Evolutionary conservation across 257 asterid genomes (phyloP).

Genomic region (Plantago ovata): DNA sequence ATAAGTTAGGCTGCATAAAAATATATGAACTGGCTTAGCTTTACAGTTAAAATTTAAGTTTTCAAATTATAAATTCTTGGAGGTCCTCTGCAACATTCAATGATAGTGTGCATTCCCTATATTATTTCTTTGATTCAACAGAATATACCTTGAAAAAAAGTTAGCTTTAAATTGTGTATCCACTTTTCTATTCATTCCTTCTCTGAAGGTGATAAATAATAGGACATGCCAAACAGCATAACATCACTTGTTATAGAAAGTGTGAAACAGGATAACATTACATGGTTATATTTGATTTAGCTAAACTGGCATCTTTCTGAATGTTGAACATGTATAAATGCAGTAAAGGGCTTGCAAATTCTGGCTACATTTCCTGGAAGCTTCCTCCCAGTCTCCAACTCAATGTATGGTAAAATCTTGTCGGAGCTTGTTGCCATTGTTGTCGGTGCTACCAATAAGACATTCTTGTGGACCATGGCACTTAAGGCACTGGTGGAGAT

Average conservation of each 20-base stretch:
- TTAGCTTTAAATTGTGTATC: too few relatives aligned
- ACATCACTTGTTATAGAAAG: slow-evolving; percentile 6
- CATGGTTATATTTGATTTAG: slow-evolving; percentile 2
- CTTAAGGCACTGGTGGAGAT: slow-evolving; percentile 67
- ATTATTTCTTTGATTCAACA: too few relatives aligned
- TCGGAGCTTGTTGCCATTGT: slow-evolving; percentile 52
- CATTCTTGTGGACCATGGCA: slow-evolving; percentile 54
- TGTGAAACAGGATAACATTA: slow-evolving; percentile 8
- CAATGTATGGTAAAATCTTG: slow-evolving; percentile 56
- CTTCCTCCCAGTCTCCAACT: slow-evolving; percentile 43
- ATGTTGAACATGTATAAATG: slow-evolving; percentile 27
- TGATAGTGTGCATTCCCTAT: too few relatives aligned
- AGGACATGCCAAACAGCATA: slow-evolving; percentile 14
- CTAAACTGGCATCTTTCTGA: slow-evolving; percentile 19
- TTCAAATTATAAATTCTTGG: too few relatives aligned
- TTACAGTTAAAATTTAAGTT: too few relatives aligned
- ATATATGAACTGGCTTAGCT: too few relatives aligned
- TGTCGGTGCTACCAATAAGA: slow-evolving; percentile 44
- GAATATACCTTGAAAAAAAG: too few relatives aligned
- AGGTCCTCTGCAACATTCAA: too few relatives aligned
- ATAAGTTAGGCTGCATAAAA: too few relatives aligned
- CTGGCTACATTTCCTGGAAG: slow-evolving; percentile 82
- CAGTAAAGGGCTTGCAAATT: slow-evolving; percentile 82
- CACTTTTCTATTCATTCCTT: not conserved
- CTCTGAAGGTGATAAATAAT: not conserved